Percentiles rank a stretch among this genome's conserved stretches.
Evolutionary conservation across 805 yeast genomes (phyloP).

Genomic region (Cyberlindnera subsufficiens): DNA sequence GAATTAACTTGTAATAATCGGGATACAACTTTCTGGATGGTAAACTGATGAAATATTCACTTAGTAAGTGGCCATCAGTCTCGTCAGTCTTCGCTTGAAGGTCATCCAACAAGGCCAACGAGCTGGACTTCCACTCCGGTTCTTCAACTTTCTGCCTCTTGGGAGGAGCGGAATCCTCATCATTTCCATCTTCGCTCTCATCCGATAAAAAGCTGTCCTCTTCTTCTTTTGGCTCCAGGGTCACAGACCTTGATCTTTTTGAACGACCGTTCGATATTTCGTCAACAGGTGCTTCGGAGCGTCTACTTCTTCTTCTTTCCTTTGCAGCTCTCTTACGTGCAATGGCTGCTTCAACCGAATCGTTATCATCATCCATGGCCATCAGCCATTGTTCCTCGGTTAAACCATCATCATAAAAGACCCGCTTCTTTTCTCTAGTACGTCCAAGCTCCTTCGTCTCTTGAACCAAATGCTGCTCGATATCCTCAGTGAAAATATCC

Average conservation of each 20-base stretch:
- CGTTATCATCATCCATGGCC: slow-evolving; percentile 72
- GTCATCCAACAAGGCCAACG: slow-evolving; percentile 37
- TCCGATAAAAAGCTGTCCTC: not conserved
- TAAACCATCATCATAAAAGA: slow-evolving; percentile 73
- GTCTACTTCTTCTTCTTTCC: slow-evolving; percentile 19
- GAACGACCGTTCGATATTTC: slow-evolving; percentile 12
- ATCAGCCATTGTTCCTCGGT: slow-evolving; percentile 92
- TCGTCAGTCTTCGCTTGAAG: slow-evolving; percentile 26
- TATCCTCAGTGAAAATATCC: slow-evolving; percentile 53
- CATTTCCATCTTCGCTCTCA: not conserved
- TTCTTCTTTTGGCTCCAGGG: slow-evolving; percentile 1
- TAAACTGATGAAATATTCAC: slow-evolving; percentile 56
- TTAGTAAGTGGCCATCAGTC: slow-evolving; percentile 35
- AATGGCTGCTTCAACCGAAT: slow-evolving; percentile 28
- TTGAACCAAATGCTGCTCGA: slow-evolving; percentile 44
- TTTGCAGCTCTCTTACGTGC: slow-evolving; percentile 30
- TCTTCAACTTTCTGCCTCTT: slow-evolving; percentile 22
- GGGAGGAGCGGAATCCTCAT: slow-evolving; percentile 1
- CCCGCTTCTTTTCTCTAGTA: slow-evolving; percentile 70
- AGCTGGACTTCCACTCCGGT: slow-evolving; percentile 21
- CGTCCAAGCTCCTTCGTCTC: slow-evolving; percentile 59
- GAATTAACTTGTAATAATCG: slow-evolving; percentile 60
- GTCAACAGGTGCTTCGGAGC: slow-evolving; percentile 1
- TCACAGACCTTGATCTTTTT: slow-evolving; percentile 18
- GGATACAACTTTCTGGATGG: slow-evolving; percentile 78